Conservation (phyloP, 1,284 basidiomycete species). For the Malassezia sp. region DNA sequence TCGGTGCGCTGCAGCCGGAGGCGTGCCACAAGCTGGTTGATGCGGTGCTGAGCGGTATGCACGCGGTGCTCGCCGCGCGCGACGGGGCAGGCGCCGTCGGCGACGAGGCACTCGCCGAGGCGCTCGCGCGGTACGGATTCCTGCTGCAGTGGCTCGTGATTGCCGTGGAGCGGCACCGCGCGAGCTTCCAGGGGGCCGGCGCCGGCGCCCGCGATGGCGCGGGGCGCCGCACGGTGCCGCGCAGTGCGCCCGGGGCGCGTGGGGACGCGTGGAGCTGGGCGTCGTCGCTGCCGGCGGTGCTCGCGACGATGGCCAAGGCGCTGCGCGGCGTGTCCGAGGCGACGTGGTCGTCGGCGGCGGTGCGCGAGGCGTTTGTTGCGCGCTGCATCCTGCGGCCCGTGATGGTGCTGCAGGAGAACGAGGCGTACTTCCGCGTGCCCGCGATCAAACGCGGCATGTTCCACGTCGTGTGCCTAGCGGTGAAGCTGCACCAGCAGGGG, state of each 20-base stretch:
- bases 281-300: slow-evolving; percentile 32
- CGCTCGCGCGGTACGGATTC: slow-evolving; percentile 39
- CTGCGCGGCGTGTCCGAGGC: slow-evolving; percentile 29
- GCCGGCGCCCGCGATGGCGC: slow-evolving; percentile 1
- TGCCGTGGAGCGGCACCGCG: slow-evolving; percentile 31
- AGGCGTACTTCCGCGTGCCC: slow-evolving; percentile 70
- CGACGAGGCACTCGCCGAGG: slow-evolving; percentile 28
- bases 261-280: slow-evolving; percentile 24
- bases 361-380: slow-evolving; percentile 37
- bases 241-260: no score
- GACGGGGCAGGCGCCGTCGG: no score
- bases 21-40: slow-evolving; percentile 37
- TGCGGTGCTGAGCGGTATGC: slow-evolving; percentile 28
- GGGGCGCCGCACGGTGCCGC: no score
- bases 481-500: slow-evolving; percentile 78
- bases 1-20: slow-evolving; percentile 21
- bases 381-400: slow-evolving; percentile 54
- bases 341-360: slow-evolving; percentile 33
- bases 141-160: slow-evolving; percentile 39
- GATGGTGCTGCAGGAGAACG: slow-evolving; percentile 73
- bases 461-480: slow-evolving; percentile 79
- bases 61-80: slow-evolving; percentile 21
- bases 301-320: slow-evolving; percentile 28
- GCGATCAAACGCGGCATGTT: slow-evolving; percentile 65
- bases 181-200: not conserved